Base-by-base conservation (phyloP, 371 early-diverging fungal genomes). In the Syncephalis plumigaleata region DNA sequence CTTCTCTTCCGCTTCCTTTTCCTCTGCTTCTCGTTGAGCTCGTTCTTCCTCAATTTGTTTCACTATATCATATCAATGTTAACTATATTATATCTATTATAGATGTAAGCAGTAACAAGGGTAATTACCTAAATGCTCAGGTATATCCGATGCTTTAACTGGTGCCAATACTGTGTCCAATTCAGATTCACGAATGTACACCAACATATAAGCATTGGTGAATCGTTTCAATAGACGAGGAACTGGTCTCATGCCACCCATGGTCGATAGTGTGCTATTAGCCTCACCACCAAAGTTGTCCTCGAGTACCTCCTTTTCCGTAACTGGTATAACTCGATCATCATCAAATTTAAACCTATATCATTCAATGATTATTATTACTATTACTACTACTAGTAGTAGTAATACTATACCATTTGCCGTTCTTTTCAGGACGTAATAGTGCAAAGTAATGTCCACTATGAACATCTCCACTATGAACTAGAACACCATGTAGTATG, bases 361-460 rank as follows among this genome's bases (percentile, higher is more conserved):
- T 39, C 18, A 26, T 16, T 18, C 23, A 13, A 22, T 15, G 38
- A 9, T 16, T 31, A 22, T 22, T 43, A 24, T 22, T 11, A 9
- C 3, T 22, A 22, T 18, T 11, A 27, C 1, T 11, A 4, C 11
- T 15, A 21, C 9, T 15, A 21, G 8, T 17, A 27, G 55, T 61
- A 65, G 26, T 24, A 13, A 8, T n/a, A 36, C 20, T 15, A 46
- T 58, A 67, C 93, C 94, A 89, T 54, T 72, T 74, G 45, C 82
- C 79, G 40, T 83, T 73, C 27, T 70, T 64, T 48, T 71, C 72
- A 11, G 95, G 90, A 47, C 79, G 76, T 55, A 97, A 58, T 50
- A 91, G 68, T 2, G 92, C 92, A 72, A 87, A 93, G 62, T 98
- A 99, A 69, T 98, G 98, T 1, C 99, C 99, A 49, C 92, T 90